These are phyloP conservation scores for Nigrospora osmanthi DNA, from an alignment of 2,329 filamentous ascomycete species.

Conservation along the genomic window DNA sequence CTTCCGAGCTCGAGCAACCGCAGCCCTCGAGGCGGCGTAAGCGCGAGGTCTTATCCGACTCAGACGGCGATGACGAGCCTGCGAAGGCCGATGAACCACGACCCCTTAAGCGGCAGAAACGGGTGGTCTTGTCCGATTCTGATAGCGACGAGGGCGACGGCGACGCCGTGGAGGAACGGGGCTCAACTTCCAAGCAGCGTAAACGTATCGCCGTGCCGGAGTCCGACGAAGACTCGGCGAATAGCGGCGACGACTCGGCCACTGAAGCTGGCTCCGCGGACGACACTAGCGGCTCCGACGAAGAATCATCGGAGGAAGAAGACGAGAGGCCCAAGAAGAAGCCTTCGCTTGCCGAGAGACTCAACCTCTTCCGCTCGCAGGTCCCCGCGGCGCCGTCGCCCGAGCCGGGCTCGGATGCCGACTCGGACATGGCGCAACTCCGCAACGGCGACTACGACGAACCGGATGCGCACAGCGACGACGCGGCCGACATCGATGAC, in stretches of 20 bases:
- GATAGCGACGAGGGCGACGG: not conserved
- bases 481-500: not conserved
- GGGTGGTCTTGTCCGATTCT: not conserved
- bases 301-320: not conserved
- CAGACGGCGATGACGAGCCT: not conserved
- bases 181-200: not conserved
- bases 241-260: not conserved
- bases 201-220: not conserved
- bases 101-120: not conserved
- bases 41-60: not conserved
- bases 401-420: not conserved
- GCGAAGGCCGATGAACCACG: not conserved
- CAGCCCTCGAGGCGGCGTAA: not conserved
- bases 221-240: not conserved
- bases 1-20: not conserved
- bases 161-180: not conserved
- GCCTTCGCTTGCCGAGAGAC: not conserved
- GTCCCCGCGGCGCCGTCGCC: not conserved
- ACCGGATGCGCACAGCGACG: not conserved
- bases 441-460: not conserved
- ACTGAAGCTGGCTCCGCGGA: not conserved
- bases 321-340: not conserved
- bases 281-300: not conserved
- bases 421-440: constrained; percentile 1
- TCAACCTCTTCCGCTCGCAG: constrained; percentile 1